Conservation (phyloP, 371 early-diverging fungal genomes). For the Zopfochytrium polystomum region DNA sequence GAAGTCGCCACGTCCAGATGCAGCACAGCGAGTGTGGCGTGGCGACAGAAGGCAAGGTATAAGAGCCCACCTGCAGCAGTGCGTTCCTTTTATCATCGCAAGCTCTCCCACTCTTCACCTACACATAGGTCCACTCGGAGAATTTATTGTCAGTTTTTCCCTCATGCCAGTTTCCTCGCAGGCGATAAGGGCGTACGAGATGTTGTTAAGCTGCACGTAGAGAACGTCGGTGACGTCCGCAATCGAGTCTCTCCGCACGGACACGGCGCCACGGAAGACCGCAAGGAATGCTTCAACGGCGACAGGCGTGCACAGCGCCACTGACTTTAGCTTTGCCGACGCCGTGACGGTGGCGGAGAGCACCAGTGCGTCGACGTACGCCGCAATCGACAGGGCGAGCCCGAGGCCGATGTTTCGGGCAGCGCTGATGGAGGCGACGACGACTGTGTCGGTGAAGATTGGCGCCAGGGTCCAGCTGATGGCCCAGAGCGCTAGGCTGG, state of each 20-base stretch:
- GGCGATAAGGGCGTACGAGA: not conserved
- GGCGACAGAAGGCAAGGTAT: not conserved
- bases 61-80: too few relatives aligned
- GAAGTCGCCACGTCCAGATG: not conserved
- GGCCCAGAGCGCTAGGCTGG: not conserved
- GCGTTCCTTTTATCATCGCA: too few relatives aligned
- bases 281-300: not conserved
- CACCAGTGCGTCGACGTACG: not conserved
- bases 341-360: too few relatives aligned
- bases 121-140: too few relatives aligned
- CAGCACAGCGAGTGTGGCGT: conserved; percentile 1
- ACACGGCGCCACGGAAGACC: conserved; percentile 17
- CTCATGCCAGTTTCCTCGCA: not conserved
- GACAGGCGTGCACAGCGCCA: not conserved
- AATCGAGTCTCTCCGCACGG: conserved; percentile 14
- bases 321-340: not conserved
- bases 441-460: not conserved
- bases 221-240: not conserved
- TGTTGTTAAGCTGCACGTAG: not conserved
- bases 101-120: too few relatives aligned
- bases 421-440: not conserved
- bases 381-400: not conserved
- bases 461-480: conserved; percentile 12
- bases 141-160: too few relatives aligned
- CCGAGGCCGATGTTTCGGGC: not conserved